Evolutionary conservation across 2,329 filamentous ascomycete genomes (phyloP).

Genomic region (Botrytis aclada): DNA sequence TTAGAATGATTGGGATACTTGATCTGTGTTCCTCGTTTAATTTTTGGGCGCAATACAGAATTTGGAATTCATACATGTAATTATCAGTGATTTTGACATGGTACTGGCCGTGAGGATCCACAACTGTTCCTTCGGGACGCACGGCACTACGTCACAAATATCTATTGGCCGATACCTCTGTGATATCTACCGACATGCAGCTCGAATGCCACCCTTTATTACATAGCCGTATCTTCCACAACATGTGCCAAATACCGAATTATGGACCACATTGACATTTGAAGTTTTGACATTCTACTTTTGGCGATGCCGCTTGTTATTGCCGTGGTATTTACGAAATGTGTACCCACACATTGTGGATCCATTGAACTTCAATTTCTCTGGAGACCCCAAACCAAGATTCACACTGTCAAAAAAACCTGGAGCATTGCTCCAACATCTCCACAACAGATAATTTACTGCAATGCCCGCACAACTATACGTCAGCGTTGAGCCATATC

Average conservation of each 20-base stretch:
- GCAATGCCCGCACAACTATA: not conserved
- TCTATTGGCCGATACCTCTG: not conserved
- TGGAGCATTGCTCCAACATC: not conserved
- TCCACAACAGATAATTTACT: not conserved
- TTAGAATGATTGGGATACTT: not conserved
- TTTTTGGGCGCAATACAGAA: not conserved
- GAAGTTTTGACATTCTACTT: not conserved
- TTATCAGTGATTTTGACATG: not conserved
- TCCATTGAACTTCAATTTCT: not conserved
- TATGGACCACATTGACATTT: not conserved
- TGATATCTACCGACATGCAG: not conserved
- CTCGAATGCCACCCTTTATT: not conserved
- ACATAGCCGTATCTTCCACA: not conserved
- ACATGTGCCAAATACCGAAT: not conserved
- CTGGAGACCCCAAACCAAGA: slow-evolving; percentile 13
- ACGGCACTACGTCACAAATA: not conserved
- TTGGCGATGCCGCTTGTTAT: not conserved
- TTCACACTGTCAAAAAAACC: not conserved
- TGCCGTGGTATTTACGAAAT: not conserved
- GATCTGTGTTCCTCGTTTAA: not conserved
- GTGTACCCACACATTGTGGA: not conserved
- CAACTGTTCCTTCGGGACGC: not conserved
- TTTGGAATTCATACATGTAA: not conserved
- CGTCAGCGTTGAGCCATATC: slow-evolving; percentile 1
- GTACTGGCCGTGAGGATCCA: not conserved